Evolutionary conservation across 73 alveolate species (phyloP).

Genomic region (Uronychia setigera): DNA sequence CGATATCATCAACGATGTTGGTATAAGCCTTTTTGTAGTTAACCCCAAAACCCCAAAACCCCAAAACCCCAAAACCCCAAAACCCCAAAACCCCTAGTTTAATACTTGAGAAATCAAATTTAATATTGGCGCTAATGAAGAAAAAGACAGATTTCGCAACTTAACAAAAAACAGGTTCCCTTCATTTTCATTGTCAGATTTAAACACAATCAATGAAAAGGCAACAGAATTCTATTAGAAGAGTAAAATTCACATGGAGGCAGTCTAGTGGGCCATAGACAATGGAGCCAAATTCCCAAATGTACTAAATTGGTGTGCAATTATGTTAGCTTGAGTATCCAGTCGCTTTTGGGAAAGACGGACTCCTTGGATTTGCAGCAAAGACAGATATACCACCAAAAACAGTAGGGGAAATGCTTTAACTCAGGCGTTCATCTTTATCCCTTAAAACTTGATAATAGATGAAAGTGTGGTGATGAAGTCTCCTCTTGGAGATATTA

Average conservation of each 20-base stretch:
- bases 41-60: too few species aligned
- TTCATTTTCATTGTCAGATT: too few species aligned
- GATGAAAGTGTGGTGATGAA: slow-evolving; percentile 21
- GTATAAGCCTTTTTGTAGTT: slow-evolving; percentile 16
- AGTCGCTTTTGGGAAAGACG: slow-evolving; percentile 43
- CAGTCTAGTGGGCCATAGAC: not conserved
- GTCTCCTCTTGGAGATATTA: slow-evolving; percentile 2
- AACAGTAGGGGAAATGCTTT: not conserved
- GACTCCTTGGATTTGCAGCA: slow-evolving; percentile 47
- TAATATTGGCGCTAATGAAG: too few species aligned
- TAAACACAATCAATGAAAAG: too few species aligned
- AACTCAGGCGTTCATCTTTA: slow-evolving; percentile 23
- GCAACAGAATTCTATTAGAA: too few species aligned
- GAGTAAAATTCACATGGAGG: too few species aligned
- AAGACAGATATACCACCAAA: slow-evolving; percentile 35
- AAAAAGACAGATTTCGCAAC: too few species aligned
- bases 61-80: too few species aligned
- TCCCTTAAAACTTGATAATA: slow-evolving; percentile 31
- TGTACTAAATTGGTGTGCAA: not conserved
- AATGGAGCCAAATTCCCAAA: not conserved
- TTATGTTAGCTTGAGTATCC: slow-evolving; percentile 41
- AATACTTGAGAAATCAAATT: too few species aligned
- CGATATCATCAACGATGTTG: slow-evolving; percentile 18
- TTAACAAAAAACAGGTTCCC: too few species aligned
- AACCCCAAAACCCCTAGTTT: too few species aligned